A percentile compares a stretch with the other conserved stretches of the same genome.
Conservation (phyloP, 768 basidiomycete species). For the Albatrellus ellisii region DNA sequence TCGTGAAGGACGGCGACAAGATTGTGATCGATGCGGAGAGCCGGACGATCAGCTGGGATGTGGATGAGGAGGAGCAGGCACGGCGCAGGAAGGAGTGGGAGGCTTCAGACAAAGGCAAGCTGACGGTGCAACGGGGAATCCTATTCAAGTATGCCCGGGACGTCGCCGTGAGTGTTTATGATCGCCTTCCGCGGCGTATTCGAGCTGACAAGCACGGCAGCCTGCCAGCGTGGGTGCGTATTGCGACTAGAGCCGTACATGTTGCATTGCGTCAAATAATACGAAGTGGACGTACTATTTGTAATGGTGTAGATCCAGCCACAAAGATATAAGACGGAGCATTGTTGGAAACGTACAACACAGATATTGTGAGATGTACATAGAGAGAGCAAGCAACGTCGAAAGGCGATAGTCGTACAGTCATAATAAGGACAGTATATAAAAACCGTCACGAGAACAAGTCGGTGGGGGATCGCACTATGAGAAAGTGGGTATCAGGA, state of each 20-base stretch:
- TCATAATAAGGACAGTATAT: too few relatives aligned
- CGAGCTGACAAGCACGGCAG: slow-evolving; percentile 24
- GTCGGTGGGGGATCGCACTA: too few relatives aligned
- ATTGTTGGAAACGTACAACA: not conserved
- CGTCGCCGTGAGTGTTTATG: slow-evolving; percentile 54
- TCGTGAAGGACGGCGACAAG: slow-evolving; percentile 72
- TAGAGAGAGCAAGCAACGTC: slow-evolving; percentile 3
- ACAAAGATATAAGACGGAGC: not conserved
- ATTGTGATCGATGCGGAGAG: slow-evolving; percentile 62
- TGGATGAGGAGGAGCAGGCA: slow-evolving; percentile 51
- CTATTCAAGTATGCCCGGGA: slow-evolving; percentile 74
- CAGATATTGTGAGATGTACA: not conserved
- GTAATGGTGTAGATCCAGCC: not conserved
- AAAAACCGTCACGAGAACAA: too few relatives aligned
- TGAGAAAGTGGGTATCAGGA: too few relatives aligned
- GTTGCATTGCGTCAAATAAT: not conserved
- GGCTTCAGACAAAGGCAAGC: slow-evolving; percentile 42
- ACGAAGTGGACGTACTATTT: not conserved
- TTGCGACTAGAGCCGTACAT: slow-evolving; percentile 38
- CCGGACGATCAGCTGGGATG: slow-evolving; percentile 58
- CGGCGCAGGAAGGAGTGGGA: slow-evolving; percentile 57
- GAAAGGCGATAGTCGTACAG: slow-evolving; percentile 7
- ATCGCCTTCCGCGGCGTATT: slow-evolving; percentile 1
- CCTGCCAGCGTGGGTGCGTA: slow-evolving; percentile 76
- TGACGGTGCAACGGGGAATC: slow-evolving; percentile 64